Evolutionary conservation across 2,329 filamentous ascomycete genomes (phyloP), one percentile per base, ranked within the genome.

Genomic region (Cladosporium phlei): DNA sequence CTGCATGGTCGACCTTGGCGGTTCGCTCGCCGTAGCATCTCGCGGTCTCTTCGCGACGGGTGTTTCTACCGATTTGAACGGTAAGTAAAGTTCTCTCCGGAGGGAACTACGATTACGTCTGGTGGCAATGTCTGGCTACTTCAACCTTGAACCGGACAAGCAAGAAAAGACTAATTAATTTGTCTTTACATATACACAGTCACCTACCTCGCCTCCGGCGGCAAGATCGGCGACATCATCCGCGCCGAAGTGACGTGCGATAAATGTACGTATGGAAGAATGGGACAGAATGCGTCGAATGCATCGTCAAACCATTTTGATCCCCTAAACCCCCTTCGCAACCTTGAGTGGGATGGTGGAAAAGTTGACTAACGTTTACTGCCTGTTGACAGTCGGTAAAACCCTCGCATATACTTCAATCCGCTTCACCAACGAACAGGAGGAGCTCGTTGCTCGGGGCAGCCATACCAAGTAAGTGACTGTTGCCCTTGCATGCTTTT

Each of bases 1-100:
- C 3, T 86, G 82, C 61, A 82, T 90, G 68, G 79, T 83, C 37
- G 81, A 85, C 55, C 75, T 84, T 1, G 80, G 82, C 4, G 82
- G 82, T 17, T 83, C 79, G 12, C 67, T 85, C 8, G 81, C 81
- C 7, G 78, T 85, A 30, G 82, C 81, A 5, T 84, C 81, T 0
- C 69, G 76, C 25, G 81, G 82, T 0, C 69, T 85, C 1, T 84
- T 78, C 58, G 74, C 80, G 16, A 85, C 81, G 0, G 81, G 81
- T 6, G 81, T 85, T 2, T 82, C 79, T 1, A 85, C 81, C 3
- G 81, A 85, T 62, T 62, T 85, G 8, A 83, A 76, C 53, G 76
- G 75, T 77, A 61, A 40, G 33, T n/a, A n/a, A 10, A 12, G 9
- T 56, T 49, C 5, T 12, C 5, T 11, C 6, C 17, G 14, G 7